phyloP scores from a whole-genome alignment of 352 stramenopile species.

The Phytophthora pistaciae region DNA sequence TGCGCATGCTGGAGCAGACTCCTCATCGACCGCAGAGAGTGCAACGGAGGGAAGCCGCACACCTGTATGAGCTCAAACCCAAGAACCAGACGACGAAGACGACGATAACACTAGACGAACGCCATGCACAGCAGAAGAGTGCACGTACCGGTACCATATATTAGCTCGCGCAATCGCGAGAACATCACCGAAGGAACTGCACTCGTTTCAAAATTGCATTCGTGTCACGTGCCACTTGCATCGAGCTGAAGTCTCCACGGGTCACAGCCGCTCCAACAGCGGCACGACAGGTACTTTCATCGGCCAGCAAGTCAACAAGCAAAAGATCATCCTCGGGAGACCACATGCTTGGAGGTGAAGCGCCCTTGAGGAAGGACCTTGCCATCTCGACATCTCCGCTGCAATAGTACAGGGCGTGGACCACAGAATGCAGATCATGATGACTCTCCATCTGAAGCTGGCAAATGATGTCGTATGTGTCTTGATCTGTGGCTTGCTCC shows the following conservation, averaged over 20 bases:
- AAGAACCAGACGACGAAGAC: neutral
- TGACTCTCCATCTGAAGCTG: slow-evolving; percentile 48
- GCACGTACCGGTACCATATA: slow-evolving; percentile 12
- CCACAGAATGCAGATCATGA: slow-evolving; percentile 30
- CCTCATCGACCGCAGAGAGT: slow-evolving; percentile 2
- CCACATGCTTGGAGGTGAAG: slow-evolving; percentile 50
- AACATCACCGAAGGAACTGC: slow-evolving; percentile 69
- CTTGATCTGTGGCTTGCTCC: slow-evolving; percentile 34
- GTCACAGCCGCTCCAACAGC: slow-evolving; percentile 36
- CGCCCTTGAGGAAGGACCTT: slow-evolving; percentile 44
- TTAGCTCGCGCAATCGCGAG: slow-evolving; percentile 2
- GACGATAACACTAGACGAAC: slow-evolving; percentile 11
- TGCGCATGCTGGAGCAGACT: neutral
- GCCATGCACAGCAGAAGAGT: neutral
- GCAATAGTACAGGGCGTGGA: slow-evolving; percentile 57
- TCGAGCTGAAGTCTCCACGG: slow-evolving; percentile 45
- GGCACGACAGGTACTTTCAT: slow-evolving; percentile 22
- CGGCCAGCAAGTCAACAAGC: slow-evolving; percentile 35
- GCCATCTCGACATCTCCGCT: slow-evolving; percentile 41
- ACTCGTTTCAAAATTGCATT: slow-evolving; percentile 63
- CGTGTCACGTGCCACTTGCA: slow-evolving; percentile 44
- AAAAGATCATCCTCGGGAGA: slow-evolving; percentile 58
- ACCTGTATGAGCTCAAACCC: slow-evolving; percentile 11
- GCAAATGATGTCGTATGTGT: slow-evolving; percentile 37
- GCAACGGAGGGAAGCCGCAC: slow-evolving; percentile 12